These are phyloP conservation scores for Intubia oerlemansii DNA, from an alignment of 2,329 filamentous ascomycete genomes.

Conservation along the genomic window DNA sequence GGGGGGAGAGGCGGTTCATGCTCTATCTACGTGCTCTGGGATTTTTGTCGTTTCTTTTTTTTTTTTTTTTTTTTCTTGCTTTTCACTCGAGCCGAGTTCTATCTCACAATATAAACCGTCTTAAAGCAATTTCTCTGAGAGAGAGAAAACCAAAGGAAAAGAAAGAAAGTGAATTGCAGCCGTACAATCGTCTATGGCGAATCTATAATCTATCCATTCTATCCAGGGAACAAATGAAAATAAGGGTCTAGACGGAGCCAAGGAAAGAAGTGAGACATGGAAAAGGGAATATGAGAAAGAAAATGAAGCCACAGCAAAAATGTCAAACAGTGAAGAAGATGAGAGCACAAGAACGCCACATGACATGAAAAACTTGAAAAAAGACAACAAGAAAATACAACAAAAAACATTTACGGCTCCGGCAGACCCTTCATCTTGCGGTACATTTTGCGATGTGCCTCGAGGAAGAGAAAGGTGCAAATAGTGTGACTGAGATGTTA, in stretches of 20 bases:
- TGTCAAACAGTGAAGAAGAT: no score
- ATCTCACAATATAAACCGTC: no score
- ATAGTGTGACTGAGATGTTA: slow-evolving; percentile 48
- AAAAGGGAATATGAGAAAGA: no score
- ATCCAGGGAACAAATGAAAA: neutral
- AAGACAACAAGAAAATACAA: neutral
- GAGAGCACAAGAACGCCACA: no score
- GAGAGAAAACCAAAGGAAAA: neutral
- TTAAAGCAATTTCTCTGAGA: neutral
- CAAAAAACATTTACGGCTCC: slow-evolving; percentile 6
- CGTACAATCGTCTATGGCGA: slow-evolving; percentile 1
- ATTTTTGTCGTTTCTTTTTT: no score
- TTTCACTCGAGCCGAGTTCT: no score
- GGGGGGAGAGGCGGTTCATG: no score
- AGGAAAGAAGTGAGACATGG: no score
- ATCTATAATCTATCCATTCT: neutral
- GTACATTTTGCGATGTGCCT: slow-evolving; percentile 68
- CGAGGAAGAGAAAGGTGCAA: slow-evolving; percentile 67
- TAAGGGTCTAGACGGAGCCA: no score
- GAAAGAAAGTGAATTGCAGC: no score
- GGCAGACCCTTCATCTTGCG: slow-evolving; percentile 27
- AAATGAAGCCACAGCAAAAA: no score
- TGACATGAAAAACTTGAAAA: neutral
- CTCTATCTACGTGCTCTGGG: no score
- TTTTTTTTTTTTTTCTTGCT: slow-evolving; percentile 1